Evolutionary conservation across 2,329 filamentous ascomycete genomes (phyloP).

Genomic region (Microsporum audouinii): DNA sequence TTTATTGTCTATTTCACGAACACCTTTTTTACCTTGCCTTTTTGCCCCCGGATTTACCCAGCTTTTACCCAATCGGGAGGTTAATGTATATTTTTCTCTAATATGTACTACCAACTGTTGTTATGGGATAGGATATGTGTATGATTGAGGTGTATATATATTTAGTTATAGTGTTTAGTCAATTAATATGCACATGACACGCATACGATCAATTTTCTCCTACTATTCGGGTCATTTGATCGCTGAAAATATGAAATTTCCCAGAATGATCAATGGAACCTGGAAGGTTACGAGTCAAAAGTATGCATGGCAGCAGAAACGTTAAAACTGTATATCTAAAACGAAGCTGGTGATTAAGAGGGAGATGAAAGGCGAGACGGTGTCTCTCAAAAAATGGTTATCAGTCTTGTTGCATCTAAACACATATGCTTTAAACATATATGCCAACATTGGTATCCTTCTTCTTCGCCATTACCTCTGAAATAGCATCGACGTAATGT

Average conservation of each 20-base stretch:
- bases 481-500: slow-evolving; percentile 96
- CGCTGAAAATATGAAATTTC: neutral
- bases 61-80: neutral
- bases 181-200: neutral
- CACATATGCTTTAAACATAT: slow-evolving; percentile 34
- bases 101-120: neutral
- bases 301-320: neutral
- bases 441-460: slow-evolving; percentile 55
- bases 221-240: neutral
- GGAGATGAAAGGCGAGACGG: neutral
- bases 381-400: slow-evolving; percentile 3
- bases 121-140: neutral
- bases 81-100: neutral
- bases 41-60: neutral
- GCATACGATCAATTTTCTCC: neutral
- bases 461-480: slow-evolving; percentile 82
- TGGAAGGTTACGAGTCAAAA: neutral
- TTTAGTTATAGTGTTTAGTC: neutral
- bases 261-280: neutral
- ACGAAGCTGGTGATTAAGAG: neutral
- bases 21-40: neutral
- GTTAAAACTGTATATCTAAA: slow-evolving; percentile 2
- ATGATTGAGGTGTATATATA: neutral
- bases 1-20: neutral
- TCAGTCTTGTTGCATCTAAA: slow-evolving; percentile 17